Conservation (phyloP, 257 asterid species). For the Eustoma russellianum region DNA sequence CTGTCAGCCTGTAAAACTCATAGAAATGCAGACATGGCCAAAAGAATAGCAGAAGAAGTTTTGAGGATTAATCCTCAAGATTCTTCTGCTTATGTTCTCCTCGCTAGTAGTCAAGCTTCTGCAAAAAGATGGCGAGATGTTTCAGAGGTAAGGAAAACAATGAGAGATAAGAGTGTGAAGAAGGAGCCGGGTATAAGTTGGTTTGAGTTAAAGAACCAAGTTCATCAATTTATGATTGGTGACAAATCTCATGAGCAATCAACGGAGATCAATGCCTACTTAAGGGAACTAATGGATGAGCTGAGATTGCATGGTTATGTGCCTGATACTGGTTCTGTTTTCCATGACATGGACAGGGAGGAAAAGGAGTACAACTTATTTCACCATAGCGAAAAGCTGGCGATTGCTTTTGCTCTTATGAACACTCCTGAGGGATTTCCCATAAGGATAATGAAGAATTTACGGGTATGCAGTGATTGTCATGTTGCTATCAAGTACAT, state of each 20-base stretch:
- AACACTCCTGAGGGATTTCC: slow-evolving; percentile 39
- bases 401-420: slow-evolving; percentile 77
- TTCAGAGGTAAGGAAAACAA: slow-evolving; percentile 47
- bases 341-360: slow-evolving; percentile 77
- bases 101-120: slow-evolving; percentile 61
- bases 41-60: slow-evolving; percentile 47
- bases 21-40: slow-evolving; percentile 59
- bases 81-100: slow-evolving; percentile 72
- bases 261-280: slow-evolving; percentile 35
- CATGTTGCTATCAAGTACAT: slow-evolving; percentile 60
- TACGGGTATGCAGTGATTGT: slow-evolving; percentile 74
- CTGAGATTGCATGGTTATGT: slow-evolving; percentile 53
- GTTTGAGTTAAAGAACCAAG: slow-evolving; percentile 56
- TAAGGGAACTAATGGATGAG: slow-evolving; percentile 47
- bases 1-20: slow-evolving; percentile 73
- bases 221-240: slow-evolving; percentile 51
- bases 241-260: slow-evolving; percentile 53
- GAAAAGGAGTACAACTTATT: slow-evolving; percentile 58
- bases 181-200: slow-evolving; percentile 88
- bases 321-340: slow-evolving; percentile 46
- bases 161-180: slow-evolving; percentile 59
- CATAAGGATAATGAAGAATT: slow-evolving; percentile 80
- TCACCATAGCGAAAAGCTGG: slow-evolving; percentile 78
- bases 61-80: slow-evolving; percentile 54
- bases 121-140: slow-evolving; percentile 55